Percentiles rank a stretch among this genome's conserved stretches.
Evolutionary conservation across 1,139 yeast genomes (phyloP).

Genomic region (Suzukiozyma palmioleophila): DNA sequence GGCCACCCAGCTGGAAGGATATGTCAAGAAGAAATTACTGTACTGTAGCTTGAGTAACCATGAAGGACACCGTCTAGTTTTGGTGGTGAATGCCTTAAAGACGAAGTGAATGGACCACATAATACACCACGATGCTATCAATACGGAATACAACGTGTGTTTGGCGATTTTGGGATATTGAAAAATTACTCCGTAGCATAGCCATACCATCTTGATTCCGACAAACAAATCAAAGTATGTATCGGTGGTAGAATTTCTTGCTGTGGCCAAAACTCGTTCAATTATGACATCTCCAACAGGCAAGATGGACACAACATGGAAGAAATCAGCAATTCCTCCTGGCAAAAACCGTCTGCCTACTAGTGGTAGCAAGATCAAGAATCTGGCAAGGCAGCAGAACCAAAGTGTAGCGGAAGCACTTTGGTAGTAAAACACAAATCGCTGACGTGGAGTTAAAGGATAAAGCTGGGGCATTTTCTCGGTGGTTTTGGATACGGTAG

Average conservation of each 20-base stretch:
- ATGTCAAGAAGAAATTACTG: conserved; percentile 35
- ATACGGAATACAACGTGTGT: conserved; percentile 43
- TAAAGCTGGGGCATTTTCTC: conserved; percentile 25
- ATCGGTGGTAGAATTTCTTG: conserved; percentile 4
- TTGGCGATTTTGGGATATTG: conserved; percentile 48
- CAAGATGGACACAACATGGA: conserved; percentile 39
- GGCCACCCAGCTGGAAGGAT: conserved; percentile 43
- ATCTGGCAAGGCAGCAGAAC: conserved; percentile 49
- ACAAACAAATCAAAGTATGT: conserved; percentile 29
- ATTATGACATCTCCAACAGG: conserved; percentile 29
- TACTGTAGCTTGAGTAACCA: conserved; percentile 38
- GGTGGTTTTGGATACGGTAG: not conserved
- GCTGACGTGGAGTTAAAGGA: conserved; percentile 30
- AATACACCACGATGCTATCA: conserved; percentile 44
- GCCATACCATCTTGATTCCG: conserved; percentile 34
- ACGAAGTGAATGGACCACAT: conserved; percentile 38
- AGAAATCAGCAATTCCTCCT: conserved; percentile 67
- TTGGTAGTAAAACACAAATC: conserved; percentile 33
- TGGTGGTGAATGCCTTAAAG: conserved; percentile 45
- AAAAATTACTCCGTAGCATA: conserved; percentile 43
- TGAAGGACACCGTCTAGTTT: conserved; percentile 32
- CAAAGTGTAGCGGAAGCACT: conserved; percentile 42
- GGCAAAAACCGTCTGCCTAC: conserved; percentile 61
- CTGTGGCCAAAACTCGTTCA: conserved; percentile 13
- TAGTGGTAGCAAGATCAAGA: conserved; percentile 50